Evolutionary conservation across 1,284 basidiomycete genomes (phyloP).

Genomic region (Rhodotorula sp.): DNA sequence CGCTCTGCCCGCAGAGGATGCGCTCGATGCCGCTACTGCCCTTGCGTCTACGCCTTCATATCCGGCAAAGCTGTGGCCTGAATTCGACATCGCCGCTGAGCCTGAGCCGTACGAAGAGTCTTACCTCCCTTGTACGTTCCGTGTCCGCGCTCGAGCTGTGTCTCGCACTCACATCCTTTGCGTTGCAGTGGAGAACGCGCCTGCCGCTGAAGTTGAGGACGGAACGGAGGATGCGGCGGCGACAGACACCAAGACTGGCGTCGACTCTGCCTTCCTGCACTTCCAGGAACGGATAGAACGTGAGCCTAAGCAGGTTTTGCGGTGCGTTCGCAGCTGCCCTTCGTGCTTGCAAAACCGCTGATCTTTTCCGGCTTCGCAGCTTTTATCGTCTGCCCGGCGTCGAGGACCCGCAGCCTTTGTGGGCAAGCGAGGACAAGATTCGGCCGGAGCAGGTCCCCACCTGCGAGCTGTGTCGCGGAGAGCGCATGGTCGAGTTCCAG

Average conservation of each 20-base stretch:
- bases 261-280: constrained; percentile 33
- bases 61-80: constrained; percentile 11
- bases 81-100: constrained; percentile 36
- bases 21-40: constrained; percentile 1
- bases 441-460: constrained; percentile 14
- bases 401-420: constrained; percentile 33
- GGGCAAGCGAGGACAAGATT: constrained; percentile 22
- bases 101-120: constrained; percentile 39
- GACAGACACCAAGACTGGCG: constrained; percentile 32
- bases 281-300: constrained; percentile 41
- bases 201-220: constrained; percentile 10
- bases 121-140: constrained; percentile 27
- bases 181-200: neutral
- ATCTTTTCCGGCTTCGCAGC: neutral
- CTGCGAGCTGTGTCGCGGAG: constrained; percentile 31
- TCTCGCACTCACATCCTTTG: too few relatives aligned
- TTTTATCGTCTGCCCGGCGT: constrained; percentile 40
- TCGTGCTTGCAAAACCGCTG: neutral
- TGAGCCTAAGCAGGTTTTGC: constrained; percentile 36
- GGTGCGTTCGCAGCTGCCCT: constrained; percentile 4
- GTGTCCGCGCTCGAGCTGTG: accelerated
- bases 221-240: constrained; percentile 28
- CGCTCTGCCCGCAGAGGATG: neutral
- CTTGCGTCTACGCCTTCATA: neutral
- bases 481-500: constrained; percentile 39